phyloP scores from a whole-genome alignment of 1,139 yeast species.

The Yamadazyma siamensis region DNA sequence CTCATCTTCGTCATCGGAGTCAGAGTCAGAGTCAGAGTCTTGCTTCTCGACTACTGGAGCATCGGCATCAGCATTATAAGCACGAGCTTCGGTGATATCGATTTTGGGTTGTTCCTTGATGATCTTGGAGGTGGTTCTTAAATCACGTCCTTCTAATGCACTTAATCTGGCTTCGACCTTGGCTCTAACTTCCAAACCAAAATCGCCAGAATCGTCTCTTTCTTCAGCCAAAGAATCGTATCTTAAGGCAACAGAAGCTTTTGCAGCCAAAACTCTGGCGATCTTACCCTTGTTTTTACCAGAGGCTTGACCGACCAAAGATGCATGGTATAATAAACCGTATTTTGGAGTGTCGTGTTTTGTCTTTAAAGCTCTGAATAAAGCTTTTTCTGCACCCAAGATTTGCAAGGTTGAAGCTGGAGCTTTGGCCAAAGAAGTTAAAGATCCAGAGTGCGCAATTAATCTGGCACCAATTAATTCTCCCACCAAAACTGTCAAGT shows the following conservation, averaged over 20 bases:
- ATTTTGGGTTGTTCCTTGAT: conserved; percentile 78
- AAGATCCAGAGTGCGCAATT: conserved; percentile 97
- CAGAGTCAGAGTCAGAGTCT: conserved; percentile 48
- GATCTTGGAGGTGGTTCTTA: conserved; percentile 77
- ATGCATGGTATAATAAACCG: conserved; percentile 95
- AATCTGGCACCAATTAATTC: conserved; percentile 98
- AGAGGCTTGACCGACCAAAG: conserved; percentile 93
- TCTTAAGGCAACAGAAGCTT: conserved; percentile 94
- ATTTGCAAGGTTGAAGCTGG: conserved; percentile 99
- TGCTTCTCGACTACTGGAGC: conserved; percentile 44
- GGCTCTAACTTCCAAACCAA: conserved; percentile 88
- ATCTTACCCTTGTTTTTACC: conserved; percentile 98
- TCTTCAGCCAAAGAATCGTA: conserved; percentile 97
- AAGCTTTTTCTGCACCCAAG: conserved; percentile 98
- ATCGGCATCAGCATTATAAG: conserved; percentile 94
- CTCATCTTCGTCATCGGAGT: conserved; percentile 40
- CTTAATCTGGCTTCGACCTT: conserved; percentile 94
- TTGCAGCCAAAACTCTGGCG: conserved; percentile 98
- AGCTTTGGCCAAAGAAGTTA: conserved; percentile 92
- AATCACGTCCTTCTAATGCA: conserved; percentile 91
- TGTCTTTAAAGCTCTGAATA: conserved; percentile 96
- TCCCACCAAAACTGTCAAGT: conserved; percentile 92
- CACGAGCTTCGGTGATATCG: conserved; percentile 77
- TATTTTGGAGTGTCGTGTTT: conserved; percentile 98
- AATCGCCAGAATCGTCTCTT: conserved; percentile 90